phyloP scores from a whole-genome alignment of 2,329 filamentous ascomycete species.

The Fusarium succisae region DNA sequence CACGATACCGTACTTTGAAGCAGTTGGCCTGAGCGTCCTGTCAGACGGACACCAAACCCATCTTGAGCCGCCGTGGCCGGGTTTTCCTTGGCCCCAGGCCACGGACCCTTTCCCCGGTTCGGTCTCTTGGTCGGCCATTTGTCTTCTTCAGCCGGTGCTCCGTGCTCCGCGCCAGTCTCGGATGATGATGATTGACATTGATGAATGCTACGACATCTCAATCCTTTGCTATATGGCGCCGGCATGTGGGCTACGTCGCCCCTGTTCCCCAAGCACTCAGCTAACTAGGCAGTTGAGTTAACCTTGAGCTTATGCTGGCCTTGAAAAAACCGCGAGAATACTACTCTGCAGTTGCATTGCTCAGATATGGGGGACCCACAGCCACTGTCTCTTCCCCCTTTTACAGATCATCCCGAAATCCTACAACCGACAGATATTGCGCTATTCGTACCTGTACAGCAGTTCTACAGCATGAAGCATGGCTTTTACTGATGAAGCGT shows the following conservation, averaged over 20 bases:
- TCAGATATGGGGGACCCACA: slow-evolving; percentile 11
- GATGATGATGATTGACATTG: slow-evolving; percentile 19
- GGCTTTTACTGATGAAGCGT: background rate
- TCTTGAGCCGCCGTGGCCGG: slow-evolving; percentile 33
- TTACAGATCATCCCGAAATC: background rate
- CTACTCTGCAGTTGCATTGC: slow-evolving; percentile 6
- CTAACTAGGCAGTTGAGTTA: background rate
- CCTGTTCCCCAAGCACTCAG: slow-evolving; percentile 9
- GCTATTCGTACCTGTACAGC: slow-evolving; percentile 7
- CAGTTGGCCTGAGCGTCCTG: slow-evolving; percentile 41
- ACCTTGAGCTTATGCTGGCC: slow-evolving; percentile 8
- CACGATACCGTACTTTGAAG: slow-evolving; percentile 20
- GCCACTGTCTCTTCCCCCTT: slow-evolving; percentile 2
- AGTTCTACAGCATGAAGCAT: slow-evolving; percentile 1
- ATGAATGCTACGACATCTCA: slow-evolving; percentile 7
- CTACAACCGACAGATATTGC: background rate
- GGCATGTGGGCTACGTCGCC: slow-evolving; percentile 7
- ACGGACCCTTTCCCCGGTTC: slow-evolving; percentile 37
- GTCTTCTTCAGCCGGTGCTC: slow-evolving; percentile 30
- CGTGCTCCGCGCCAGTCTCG: slow-evolving; percentile 26
- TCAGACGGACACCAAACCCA: slow-evolving; percentile 37
- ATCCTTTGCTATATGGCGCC: background rate
- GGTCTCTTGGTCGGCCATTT: slow-evolving; percentile 41
- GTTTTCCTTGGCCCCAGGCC: slow-evolving; percentile 18
- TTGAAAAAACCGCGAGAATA: background rate